These are phyloP conservation scores for Lentinula detonsa DNA, from an alignment of 768 basidiomycete species.

Conservation along the genomic window DNA sequence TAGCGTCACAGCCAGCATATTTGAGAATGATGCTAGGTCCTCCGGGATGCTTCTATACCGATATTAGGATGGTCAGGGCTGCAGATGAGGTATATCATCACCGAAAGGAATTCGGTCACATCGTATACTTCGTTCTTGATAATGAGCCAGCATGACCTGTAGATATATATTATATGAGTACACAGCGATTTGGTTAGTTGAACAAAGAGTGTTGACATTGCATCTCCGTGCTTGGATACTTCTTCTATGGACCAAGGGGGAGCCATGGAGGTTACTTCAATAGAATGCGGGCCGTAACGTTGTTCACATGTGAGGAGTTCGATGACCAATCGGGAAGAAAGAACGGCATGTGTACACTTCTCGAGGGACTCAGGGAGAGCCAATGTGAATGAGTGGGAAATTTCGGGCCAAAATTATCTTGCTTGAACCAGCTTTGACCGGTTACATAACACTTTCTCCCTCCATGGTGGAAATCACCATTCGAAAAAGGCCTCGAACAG, in stretches of 20 bases:
- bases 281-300: not conserved
- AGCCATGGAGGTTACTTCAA: not conserved
- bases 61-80: too few species aligned
- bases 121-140: slow-evolving; percentile 77
- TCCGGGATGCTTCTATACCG: slow-evolving; percentile 65
- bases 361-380: not conserved
- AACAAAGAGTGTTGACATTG: slow-evolving; percentile 25
- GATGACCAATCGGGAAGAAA: not conserved
- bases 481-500: slow-evolving; percentile 61
- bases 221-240: slow-evolving; percentile 55
- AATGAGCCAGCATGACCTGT: slow-evolving; percentile 80
- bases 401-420: not conserved
- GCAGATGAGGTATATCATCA: not conserved
- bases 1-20: slow-evolving; percentile 86
- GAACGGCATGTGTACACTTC: too few species aligned
- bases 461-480: slow-evolving; percentile 62
- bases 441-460: not conserved
- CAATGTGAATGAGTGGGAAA: not conserved
- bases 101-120: slow-evolving; percentile 73
- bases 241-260: slow-evolving; percentile 33
- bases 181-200: too few species aligned
- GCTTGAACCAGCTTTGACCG: not conserved
- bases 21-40: slow-evolving; percentile 77
- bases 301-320: not conserved
- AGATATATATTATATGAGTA: slow-evolving; percentile 8